Percentiles rank a stretch among this genome's conserved stretches.
Conservation (phyloP, 176 grass and related monocot species). For the Guadua angustifolia region DNA sequence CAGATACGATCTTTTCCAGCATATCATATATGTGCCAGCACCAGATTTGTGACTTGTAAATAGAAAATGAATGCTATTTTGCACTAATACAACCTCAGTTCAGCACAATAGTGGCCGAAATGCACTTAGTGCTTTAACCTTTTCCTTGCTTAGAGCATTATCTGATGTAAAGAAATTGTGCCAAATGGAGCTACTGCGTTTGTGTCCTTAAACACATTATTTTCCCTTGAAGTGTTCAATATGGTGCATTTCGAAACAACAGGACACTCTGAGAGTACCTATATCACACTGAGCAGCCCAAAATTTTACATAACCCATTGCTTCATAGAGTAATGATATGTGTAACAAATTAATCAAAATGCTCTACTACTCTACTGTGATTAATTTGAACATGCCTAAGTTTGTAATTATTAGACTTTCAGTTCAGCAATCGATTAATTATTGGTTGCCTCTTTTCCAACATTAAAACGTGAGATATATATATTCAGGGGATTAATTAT, state of each 20-base stretch:
- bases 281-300: not conserved
- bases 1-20: not conserved
- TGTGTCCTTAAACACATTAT: not conserved
- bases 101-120: not conserved
- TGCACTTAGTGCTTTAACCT: not conserved
- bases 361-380: not conserved
- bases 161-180: not conserved
- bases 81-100: constrained; percentile 1
- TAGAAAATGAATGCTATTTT: constrained; percentile 6
- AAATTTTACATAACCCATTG: not conserved
- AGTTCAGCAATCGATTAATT: not conserved
- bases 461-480: not conserved
- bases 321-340: constrained; percentile 4
- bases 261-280: too few relatives aligned
- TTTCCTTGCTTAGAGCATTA: constrained; percentile 4
- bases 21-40: not conserved
- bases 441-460: not conserved
- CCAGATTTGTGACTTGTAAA: not conserved
- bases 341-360: not conserved
- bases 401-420: not conserved
- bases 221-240: too few relatives aligned
- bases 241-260: too few relatives aligned
- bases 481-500: too few relatives aligned
- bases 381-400: constrained; percentile 11
- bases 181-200: not conserved